A percentile compares a stretch with the other conserved stretches of the same genome.
phyloP scores from a whole-genome alignment of 495 filamentous ascomycete species.

The Xylaria curta region DNA sequence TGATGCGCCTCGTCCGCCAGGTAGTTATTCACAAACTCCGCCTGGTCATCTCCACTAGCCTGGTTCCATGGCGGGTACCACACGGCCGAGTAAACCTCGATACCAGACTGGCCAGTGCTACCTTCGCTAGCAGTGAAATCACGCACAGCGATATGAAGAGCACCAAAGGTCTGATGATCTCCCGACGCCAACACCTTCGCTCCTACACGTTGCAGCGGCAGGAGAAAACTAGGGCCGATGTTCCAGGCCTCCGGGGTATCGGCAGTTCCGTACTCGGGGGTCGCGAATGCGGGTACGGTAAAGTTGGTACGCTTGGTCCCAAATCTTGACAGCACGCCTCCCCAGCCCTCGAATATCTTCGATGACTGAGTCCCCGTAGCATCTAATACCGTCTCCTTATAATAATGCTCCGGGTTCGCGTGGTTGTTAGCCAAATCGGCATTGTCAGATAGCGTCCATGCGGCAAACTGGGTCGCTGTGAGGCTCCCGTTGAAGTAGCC shows the following conservation, averaged over 20 bases:
- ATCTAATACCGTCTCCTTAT: conserved; percentile 30
- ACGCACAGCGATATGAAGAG: conserved; percentile 38
- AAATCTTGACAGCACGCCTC: conserved; percentile 32
- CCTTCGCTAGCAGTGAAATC: conserved; percentile 30
- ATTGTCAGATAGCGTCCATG: conserved; percentile 33
- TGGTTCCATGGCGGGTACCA: conserved; percentile 36
- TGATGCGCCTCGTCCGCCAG: conserved; percentile 36
- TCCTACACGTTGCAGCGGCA: conserved; percentile 35
- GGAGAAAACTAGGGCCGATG: conserved; percentile 24
- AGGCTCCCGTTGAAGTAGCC: conserved; percentile 31
- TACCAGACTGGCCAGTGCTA: conserved; percentile 28
- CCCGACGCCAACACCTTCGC: conserved; percentile 36
- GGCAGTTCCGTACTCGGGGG: conserved; percentile 28
- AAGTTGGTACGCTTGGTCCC: conserved; percentile 37
- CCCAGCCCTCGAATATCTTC: conserved; percentile 41
- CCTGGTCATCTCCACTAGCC: conserved; percentile 23
- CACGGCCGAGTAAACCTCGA: conserved; percentile 39
- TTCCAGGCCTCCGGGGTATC: conserved; percentile 28
- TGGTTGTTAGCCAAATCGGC: conserved; percentile 37
- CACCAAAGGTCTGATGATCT: conserved; percentile 31
- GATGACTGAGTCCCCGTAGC: conserved; percentile 26
- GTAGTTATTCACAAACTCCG: conserved; percentile 31
- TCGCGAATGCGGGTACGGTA: conserved; percentile 37
- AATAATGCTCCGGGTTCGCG: conserved; percentile 41
- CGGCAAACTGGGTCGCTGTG: conserved; percentile 25